These are phyloP conservation scores for Melampsora larici-populina DNA, from an alignment of 1,284 basidiomycete species.

Conservation along the genomic window DNA sequence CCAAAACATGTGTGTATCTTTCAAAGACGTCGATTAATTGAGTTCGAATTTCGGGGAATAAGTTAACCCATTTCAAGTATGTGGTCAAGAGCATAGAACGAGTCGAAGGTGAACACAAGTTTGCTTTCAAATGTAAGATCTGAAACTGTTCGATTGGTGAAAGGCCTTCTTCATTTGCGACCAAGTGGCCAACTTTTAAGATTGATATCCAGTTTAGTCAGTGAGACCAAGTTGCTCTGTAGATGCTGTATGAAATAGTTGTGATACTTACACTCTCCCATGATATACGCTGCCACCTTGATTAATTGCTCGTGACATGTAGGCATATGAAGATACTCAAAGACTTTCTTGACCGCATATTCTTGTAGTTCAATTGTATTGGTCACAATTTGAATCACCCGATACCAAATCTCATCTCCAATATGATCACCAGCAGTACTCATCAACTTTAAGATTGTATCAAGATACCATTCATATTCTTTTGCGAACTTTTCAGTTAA, in stretches of 20 bases:
- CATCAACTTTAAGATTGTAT: conserved; percentile 91
- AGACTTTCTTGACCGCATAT: conserved; percentile 91
- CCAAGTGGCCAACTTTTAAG: conserved; percentile 68
- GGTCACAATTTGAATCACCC: conserved; percentile 95
- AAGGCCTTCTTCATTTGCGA: conserved; percentile 89
- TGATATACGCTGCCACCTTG: conserved; percentile 93
- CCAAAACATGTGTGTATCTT: conserved; percentile 95
- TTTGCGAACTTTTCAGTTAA: conserved; percentile 95
- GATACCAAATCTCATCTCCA: conserved; percentile 98
- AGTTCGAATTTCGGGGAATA: conserved; percentile 96
- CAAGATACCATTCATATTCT: conserved; percentile 72
- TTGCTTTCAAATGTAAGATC: conserved; percentile 87
- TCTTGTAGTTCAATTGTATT: conserved; percentile 85
- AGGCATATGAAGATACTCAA: conserved; percentile 80
- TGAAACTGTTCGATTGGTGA: conserved; percentile 94
- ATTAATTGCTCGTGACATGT: conserved; percentile 95
- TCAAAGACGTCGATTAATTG: conserved; percentile 93
- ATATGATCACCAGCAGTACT: conserved; percentile 96
- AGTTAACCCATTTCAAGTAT: conserved; percentile 99
- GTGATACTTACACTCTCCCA: conserved; percentile 66
- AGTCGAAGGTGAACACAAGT: conserved; percentile 87
- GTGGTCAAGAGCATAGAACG: conserved; percentile 89
- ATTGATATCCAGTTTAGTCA: background rate
- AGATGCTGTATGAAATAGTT: background rate
- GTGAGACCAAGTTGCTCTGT: no score